Evolutionary conservation across 306 rosid species (phyloP).

Genomic region (apple (Malus domestica)): ASM211411v1 NC_041802.1:20834001-20834500

Average conservation of each 20-base stretch:
- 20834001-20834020: no score
- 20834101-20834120: neutral
- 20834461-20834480: constrained; percentile 72
- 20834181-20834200: neutral
- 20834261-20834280: constrained; percentile 3
- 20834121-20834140: neutral
- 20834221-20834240: neutral
- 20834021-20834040: no score
- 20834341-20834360: constrained; percentile 53
- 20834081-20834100: neutral
- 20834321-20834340: constrained; percentile 77
- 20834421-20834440: constrained; percentile 86
- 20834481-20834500: constrained; percentile 45
- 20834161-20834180: neutral
- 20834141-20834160: neutral
- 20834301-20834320: constrained; percentile 88
- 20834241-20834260: neutral
- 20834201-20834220: neutral
- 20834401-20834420: constrained; percentile 82
- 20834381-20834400: constrained; percentile 91
- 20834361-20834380: constrained; percentile 80
- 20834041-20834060: neutral
- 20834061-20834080: neutral
- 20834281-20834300: constrained; percentile 8
- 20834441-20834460: constrained; percentile 75